These are phyloP conservation scores for Micractinium sp. DNA, from an alignment of 139 green algal species.

Conservation along the genomic window DNA sequence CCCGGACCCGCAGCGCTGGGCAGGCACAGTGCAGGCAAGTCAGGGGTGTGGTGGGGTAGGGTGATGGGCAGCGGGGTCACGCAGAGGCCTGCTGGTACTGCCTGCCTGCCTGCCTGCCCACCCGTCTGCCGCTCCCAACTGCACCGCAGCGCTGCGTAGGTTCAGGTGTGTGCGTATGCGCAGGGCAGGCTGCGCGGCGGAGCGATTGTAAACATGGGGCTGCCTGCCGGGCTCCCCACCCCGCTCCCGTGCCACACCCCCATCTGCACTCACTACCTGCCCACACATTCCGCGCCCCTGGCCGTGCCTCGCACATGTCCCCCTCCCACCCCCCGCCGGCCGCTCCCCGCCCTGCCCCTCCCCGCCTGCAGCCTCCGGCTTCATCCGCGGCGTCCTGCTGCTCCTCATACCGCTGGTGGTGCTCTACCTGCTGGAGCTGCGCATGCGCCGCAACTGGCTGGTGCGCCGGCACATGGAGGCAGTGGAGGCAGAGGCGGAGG, in stretches of 20 bases:
- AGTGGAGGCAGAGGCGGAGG: neutral
- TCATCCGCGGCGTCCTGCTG: neutral
- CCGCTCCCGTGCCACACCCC: neutral
- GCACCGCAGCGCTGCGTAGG: too few species aligned
- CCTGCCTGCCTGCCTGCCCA: too few species aligned
- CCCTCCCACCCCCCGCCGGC: neutral
- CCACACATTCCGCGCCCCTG: neutral
- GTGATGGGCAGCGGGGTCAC: too few species aligned
- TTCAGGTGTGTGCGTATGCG: too few species aligned
- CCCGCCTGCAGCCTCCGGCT: neutral
- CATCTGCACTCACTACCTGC: neutral
- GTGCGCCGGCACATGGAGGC: neutral
- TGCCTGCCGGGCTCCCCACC: neutral
- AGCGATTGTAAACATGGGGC: neutral
- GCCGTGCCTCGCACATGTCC: neutral
- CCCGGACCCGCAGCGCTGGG: too few species aligned
- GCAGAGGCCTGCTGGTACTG: too few species aligned
- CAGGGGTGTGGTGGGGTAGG: too few species aligned
- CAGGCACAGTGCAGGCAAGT: too few species aligned
- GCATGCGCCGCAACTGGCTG: conserved; percentile 10
- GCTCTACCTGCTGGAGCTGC: conserved; percentile 2
- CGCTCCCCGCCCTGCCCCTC: neutral
- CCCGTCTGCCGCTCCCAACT: too few species aligned
- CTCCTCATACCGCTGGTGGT: neutral
- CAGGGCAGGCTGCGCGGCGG: too few species aligned